Conservation (phyloP, 805 yeast species). For the Yarrowia sp. region DNA sequence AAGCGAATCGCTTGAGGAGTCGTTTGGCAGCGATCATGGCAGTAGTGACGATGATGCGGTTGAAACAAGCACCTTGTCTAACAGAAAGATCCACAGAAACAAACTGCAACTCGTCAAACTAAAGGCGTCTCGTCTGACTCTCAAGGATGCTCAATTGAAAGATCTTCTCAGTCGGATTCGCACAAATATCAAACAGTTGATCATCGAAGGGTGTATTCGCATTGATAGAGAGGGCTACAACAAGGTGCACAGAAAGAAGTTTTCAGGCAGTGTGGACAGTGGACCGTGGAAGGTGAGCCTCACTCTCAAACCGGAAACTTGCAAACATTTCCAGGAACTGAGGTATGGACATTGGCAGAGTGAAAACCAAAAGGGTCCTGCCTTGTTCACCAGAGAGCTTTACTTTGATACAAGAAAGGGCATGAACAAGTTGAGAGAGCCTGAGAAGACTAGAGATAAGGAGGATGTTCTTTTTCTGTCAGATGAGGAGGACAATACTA, state of each 20-base stretch:
- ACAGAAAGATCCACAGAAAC: slow-evolving; percentile 10
- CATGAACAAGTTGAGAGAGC: slow-evolving; percentile 7
- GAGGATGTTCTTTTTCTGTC: slow-evolving; percentile 4
- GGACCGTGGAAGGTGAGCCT: slow-evolving; percentile 6
- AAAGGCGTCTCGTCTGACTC: neutral
- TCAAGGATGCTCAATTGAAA: slow-evolving; percentile 5
- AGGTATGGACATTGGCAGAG: slow-evolving; percentile 12
- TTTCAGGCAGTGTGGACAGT: neutral
- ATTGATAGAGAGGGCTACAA: slow-evolving; percentile 22
- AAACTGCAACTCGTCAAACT: slow-evolving; percentile 30
- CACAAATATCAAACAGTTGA: neutral
- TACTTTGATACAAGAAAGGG: slow-evolving; percentile 24
- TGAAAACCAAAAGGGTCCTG: slow-evolving; percentile 18
- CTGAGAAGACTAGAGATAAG: neutral
- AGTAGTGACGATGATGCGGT: slow-evolving; percentile 22
- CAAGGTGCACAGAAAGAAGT: slow-evolving; percentile 14
- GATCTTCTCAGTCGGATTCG: slow-evolving; percentile 7
- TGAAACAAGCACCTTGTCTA: slow-evolving; percentile 24
- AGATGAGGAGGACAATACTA: slow-evolving; percentile 13
- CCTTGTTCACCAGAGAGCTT: slow-evolving; percentile 20
- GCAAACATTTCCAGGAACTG: slow-evolving; percentile 25
- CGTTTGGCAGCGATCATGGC: slow-evolving; percentile 14
- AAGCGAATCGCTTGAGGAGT: slow-evolving; percentile 5
- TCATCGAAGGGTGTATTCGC: slow-evolving; percentile 26
- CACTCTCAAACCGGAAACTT: slow-evolving; percentile 3